phyloP scores from a whole-genome alignment of 768 basidiomycete genomes.

The Pisolithus orientalis region DNA sequence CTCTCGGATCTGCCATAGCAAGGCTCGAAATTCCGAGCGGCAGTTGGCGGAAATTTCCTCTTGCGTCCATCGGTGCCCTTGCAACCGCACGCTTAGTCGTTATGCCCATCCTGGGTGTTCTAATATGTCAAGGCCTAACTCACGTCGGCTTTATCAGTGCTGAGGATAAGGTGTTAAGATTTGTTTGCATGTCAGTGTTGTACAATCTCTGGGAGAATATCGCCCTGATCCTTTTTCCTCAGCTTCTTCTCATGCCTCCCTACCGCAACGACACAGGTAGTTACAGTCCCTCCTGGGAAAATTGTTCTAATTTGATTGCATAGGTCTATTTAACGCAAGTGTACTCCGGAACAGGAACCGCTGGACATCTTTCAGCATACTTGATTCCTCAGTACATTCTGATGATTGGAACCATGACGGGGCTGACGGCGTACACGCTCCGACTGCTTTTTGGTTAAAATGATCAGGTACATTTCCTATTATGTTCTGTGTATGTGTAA shows the following conservation, averaged over 20 bases:
- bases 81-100: slow-evolving; percentile 51
- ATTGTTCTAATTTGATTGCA: neutral
- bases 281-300: neutral
- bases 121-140: slow-evolving; percentile 49
- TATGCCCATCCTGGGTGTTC: slow-evolving; percentile 55
- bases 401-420: slow-evolving; percentile 33
- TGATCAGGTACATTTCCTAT: neutral
- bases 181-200: slow-evolving; percentile 59
- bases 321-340: slow-evolving; percentile 62
- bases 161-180: slow-evolving; percentile 53
- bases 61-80: slow-evolving; percentile 48
- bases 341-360: slow-evolving; percentile 58
- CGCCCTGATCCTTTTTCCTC: too few species aligned
- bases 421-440: slow-evolving; percentile 32
- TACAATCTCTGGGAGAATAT: neutral
- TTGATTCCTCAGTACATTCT: slow-evolving; percentile 51
- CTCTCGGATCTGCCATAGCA: slow-evolving; percentile 58
- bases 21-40: slow-evolving; percentile 43
- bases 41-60: slow-evolving; percentile 40
- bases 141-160: slow-evolving; percentile 38
- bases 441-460: slow-evolving; percentile 28
- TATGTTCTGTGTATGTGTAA: too few species aligned
- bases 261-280: slow-evolving; percentile 39
- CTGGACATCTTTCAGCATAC: slow-evolving; percentile 56
- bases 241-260: too few species aligned